A percentile compares a stretch with the other conserved stretches of the same genome.
Conservation (phyloP, 2,329 filamentous ascomycete species). For the Acephala macrosclerotiorum region DNA sequence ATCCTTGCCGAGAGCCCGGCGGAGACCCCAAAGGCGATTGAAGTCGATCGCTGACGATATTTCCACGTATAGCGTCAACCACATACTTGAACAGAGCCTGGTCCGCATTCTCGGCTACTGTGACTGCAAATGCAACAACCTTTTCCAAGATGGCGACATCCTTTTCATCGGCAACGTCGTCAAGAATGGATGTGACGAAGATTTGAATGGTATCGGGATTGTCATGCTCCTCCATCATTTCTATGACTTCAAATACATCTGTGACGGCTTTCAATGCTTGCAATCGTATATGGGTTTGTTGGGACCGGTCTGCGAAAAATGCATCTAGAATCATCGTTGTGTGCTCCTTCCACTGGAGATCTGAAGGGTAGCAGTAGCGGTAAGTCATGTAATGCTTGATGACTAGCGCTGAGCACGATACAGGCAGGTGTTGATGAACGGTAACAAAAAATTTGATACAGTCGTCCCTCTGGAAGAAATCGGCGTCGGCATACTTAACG, state of each 20-base stretch:
- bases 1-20: slow-evolving; percentile 37
- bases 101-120: slow-evolving; percentile 67
- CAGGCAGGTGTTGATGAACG: slow-evolving; percentile 67
- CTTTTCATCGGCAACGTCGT: slow-evolving; percentile 66
- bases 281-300: slow-evolving; percentile 68
- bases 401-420: slow-evolving; percentile 68
- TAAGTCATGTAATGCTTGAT: slow-evolving; percentile 74
- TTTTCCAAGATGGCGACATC: slow-evolving; percentile 71
- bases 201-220: slow-evolving; percentile 63
- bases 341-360: slow-evolving; percentile 71
- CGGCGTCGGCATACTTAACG: slow-evolving; percentile 50
- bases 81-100: slow-evolving; percentile 66
- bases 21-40: slow-evolving; percentile 50
- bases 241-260: slow-evolving; percentile 56
- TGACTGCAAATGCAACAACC: slow-evolving; percentile 69
- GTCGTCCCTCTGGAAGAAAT: slow-evolving; percentile 69
- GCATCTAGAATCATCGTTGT: slow-evolving; percentile 64
- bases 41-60: slow-evolving; percentile 56
- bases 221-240: slow-evolving; percentile 61
- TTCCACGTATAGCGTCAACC: slow-evolving; percentile 57
- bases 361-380: slow-evolving; percentile 75
- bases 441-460: slow-evolving; percentile 72
- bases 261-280: slow-evolving; percentile 66
- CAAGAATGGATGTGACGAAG: slow-evolving; percentile 67
- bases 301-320: slow-evolving; percentile 68